A percentile compares a stretch with the other conserved stretches of the same genome.
phyloP scores from a whole-genome alignment of 2,329 filamentous ascomycete genomes.

The Chaetomiaceae sp. region DNA sequence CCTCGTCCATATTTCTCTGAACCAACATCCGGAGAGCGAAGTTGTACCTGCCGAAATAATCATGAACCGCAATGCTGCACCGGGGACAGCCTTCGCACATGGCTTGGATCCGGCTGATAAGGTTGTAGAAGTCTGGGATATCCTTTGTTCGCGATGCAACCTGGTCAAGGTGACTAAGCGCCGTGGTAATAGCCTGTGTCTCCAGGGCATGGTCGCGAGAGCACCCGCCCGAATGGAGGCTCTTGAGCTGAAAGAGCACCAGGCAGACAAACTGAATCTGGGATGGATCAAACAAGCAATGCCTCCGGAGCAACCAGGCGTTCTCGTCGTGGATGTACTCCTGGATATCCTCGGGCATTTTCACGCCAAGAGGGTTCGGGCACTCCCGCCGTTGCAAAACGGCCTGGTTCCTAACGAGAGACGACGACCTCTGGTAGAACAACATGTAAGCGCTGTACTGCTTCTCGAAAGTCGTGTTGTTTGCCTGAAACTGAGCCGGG shows the following conservation, averaged over 20 bases:
- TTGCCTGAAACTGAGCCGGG: slow-evolving; percentile 42
- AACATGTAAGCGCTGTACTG: slow-evolving; percentile 93
- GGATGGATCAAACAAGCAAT: slow-evolving; percentile 71
- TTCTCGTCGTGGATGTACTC: slow-evolving; percentile 69
- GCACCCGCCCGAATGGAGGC: slow-evolving; percentile 45
- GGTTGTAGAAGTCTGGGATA: slow-evolving; percentile 53
- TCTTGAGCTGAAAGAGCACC: slow-evolving; percentile 55
- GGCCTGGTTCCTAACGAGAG: slow-evolving; percentile 52
- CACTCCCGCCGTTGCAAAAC: slow-evolving; percentile 37
- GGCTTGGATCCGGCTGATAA: slow-evolving; percentile 41
- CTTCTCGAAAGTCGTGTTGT: slow-evolving; percentile 56
- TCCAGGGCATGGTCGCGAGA: slow-evolving; percentile 45
- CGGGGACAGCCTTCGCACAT: slow-evolving; percentile 47
- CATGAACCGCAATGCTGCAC: slow-evolving; percentile 56
- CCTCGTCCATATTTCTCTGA: slow-evolving; percentile 53
- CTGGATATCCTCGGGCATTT: slow-evolving; percentile 43
- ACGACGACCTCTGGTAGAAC: slow-evolving; percentile 82
- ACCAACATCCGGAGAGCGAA: slow-evolving; percentile 61
- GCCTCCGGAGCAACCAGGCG: slow-evolving; percentile 65
- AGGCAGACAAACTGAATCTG: slow-evolving; percentile 64
- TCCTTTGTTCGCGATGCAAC: slow-evolving; percentile 70
- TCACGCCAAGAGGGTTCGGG: slow-evolving; percentile 42
- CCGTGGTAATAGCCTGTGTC: slow-evolving; percentile 49
- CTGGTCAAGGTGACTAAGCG: slow-evolving; percentile 67
- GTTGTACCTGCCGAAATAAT: slow-evolving; percentile 55